A percentile compares a stretch with the other conserved stretches of the same genome.
These are phyloP conservation scores for Daldinia vernicosa DNA, from an alignment of 495 filamentous ascomycete genomes.

Conservation along the genomic window DNA sequence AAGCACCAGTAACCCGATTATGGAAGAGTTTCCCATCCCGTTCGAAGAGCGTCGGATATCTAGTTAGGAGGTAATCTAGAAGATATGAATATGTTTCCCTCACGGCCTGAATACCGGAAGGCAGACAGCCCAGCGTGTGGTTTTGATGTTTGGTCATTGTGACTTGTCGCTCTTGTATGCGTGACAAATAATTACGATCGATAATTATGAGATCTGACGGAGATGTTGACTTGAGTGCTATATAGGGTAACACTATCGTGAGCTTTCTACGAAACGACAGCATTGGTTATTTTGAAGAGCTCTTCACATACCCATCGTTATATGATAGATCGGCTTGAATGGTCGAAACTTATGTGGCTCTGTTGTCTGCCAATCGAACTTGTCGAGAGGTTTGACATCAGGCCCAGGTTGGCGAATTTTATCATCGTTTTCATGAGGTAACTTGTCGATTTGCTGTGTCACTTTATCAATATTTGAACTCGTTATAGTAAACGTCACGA, in stretches of 20 bases:
- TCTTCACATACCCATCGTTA: conserved; percentile 71
- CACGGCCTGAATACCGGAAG: conserved; percentile 60
- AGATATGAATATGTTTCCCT: conserved; percentile 74
- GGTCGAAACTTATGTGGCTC: conserved; percentile 69
- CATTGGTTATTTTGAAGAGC: background rate
- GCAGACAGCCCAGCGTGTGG: conserved; percentile 56
- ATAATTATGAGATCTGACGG: conserved; percentile 71
- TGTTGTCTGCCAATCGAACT: conserved; percentile 69
- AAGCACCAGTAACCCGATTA: conserved; percentile 57
- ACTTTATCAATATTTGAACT: background rate
- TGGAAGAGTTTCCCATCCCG: conserved; percentile 45
- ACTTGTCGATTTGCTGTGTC: background rate
- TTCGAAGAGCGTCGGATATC: conserved; percentile 72
- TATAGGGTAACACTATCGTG: background rate
- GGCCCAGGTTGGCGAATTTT: background rate
- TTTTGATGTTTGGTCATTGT: conserved; percentile 60
- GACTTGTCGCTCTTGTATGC: conserved; percentile 62
- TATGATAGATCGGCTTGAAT: conserved; percentile 75
- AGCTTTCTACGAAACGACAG: background rate
- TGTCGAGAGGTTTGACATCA: conserved; percentile 62
- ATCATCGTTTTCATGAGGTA: background rate
- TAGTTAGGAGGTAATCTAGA: conserved; percentile 69
- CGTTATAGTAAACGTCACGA: background rate
- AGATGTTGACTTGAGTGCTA: conserved; percentile 58
- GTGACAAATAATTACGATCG: conserved; percentile 69